Conservation (phyloP, 2,329 filamentous ascomycete genomes). For the Botrytis squamosa region DNA sequence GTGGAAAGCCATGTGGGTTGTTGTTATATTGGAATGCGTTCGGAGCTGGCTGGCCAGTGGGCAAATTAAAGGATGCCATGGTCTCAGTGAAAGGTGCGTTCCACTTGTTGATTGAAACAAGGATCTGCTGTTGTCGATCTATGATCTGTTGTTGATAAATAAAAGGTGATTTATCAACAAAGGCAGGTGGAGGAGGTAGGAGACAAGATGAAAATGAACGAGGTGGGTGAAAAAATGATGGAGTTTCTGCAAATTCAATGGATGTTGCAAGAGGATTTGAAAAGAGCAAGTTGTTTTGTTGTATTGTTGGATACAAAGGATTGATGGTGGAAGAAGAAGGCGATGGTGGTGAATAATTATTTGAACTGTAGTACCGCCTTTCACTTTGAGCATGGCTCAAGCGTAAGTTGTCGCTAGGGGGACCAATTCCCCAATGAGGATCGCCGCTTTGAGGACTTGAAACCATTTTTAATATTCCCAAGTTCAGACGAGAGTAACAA, state of each 20-base stretch:
- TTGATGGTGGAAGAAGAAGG: not conserved
- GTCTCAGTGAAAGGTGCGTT: not conserved
- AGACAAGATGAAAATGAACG: not conserved
- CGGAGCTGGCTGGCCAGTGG: constrained; percentile 15
- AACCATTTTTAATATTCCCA: not conserved
- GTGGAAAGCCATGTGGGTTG: constrained; percentile 7
- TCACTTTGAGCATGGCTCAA: not conserved
- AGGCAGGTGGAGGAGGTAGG: not conserved
- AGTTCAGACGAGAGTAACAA: not conserved
- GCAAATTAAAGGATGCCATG: constrained; percentile 11
- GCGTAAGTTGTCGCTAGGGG: constrained; percentile 3
- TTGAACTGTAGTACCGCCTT: not conserved
- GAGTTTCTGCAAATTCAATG: not conserved
- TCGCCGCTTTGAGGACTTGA: not conserved
- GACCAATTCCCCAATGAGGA: not conserved
- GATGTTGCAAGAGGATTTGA: not conserved
- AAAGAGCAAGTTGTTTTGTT: not conserved
- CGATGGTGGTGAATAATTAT: not conserved
- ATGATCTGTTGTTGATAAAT: not conserved
- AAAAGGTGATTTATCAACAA: not conserved
- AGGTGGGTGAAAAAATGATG: not conserved
- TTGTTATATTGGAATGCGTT: constrained; percentile 10
- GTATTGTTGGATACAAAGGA: too few relatives aligned
- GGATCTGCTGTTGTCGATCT: not conserved
- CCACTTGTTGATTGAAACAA: not conserved